Evolutionary conservation across 1,284 basidiomycete species (phyloP), one percentile per base, ranked within the genome.

Genomic region (Marasmius sp.): DNA sequence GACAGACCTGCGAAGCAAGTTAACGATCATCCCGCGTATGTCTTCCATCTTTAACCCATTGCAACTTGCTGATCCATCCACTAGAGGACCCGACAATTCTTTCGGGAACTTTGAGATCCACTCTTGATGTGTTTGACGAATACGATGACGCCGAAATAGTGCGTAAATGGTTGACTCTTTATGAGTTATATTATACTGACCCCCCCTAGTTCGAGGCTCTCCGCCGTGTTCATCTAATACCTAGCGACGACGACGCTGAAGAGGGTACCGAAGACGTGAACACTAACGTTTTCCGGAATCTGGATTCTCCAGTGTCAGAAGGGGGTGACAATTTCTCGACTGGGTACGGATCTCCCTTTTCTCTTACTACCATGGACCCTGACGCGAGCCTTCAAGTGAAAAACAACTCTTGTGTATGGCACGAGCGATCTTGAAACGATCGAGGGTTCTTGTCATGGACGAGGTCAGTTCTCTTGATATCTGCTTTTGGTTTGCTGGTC

Each of bases 311-410:
- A 14, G 94, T 97, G 10, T 91, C 91, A 1, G 93, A 94, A 75
- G 90, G 90, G 1, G 94, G 94, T n/a, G 94, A 96, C 50, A 97
- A 97, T 75, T 96, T 97, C 72, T 94, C 91, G 0, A 91, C 91
- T 6, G 95, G 95, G 89, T 90, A 67, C 50, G 82, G 69, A 56
- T 4, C 51, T 37, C 14, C 37, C 14, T 22, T 49, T 38, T 20
- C 12, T 52, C 48, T 70, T 45, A 27, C 39, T 56, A n/a, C 9
- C 5, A 8, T 38, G 16, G 22, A 36, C n/a, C 57, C 36, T 43
- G 34, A 78, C 52, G 49, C 69, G 45, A n/a, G 45, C 57, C 18
- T 9, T 6, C 8, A 27, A 88, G 86, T 12, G 90, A 95, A 74
- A 92, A 93, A 70, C 93, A 94, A 74, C 75, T 94, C 33, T 80